These are phyloP conservation scores for Furcasterigmium sp. DNA, from an alignment of 2,329 filamentous ascomycete species.

Conservation along the genomic window DNA sequence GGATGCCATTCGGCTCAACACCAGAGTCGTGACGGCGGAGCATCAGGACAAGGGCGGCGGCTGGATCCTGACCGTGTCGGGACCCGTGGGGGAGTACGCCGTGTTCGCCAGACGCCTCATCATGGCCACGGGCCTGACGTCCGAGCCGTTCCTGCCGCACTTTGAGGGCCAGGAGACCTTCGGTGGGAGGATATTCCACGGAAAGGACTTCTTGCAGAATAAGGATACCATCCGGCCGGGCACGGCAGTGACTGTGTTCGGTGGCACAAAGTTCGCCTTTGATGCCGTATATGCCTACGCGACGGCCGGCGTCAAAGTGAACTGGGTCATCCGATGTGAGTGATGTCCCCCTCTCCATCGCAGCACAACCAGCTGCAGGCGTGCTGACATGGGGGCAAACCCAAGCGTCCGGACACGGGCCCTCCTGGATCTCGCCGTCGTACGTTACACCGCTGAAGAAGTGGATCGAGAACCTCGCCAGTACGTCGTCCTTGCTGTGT, in stretches of 20 bases:
- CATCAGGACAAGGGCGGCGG: conserved; percentile 28
- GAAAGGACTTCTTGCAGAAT: conserved; percentile 37
- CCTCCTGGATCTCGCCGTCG: conserved; percentile 51
- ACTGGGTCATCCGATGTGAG: conserved; percentile 54
- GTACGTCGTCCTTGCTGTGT: conserved; percentile 20
- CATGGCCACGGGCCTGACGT: conserved; percentile 51
- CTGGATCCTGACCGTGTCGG: conserved; percentile 33
- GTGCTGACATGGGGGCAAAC: too few relatives aligned
- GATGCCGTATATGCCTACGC: conserved; percentile 61
- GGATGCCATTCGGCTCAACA: conserved; percentile 31
- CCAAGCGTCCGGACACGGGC: conserved; percentile 50
- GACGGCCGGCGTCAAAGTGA: conserved; percentile 46
- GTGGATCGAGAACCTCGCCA: conserved; percentile 63
- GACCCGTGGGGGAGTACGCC: conserved; percentile 10
- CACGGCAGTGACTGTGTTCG: conserved; percentile 50
- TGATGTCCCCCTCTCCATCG: background rate
- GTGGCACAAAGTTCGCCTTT: conserved; percentile 60
- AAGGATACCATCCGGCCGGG: conserved; percentile 31
- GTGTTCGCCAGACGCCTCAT: conserved; percentile 41
- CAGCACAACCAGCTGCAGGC: background rate
- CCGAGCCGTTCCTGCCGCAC: conserved; percentile 39
- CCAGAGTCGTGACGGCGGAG: conserved; percentile 36
- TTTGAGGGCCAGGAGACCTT: conserved; percentile 42
- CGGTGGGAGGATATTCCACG: conserved; percentile 42
- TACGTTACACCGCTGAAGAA: conserved; percentile 64